Evolutionary conservation across 2,329 filamentous ascomycete genomes (phyloP).

Genomic region (Tympanopsis confertula): DNA sequence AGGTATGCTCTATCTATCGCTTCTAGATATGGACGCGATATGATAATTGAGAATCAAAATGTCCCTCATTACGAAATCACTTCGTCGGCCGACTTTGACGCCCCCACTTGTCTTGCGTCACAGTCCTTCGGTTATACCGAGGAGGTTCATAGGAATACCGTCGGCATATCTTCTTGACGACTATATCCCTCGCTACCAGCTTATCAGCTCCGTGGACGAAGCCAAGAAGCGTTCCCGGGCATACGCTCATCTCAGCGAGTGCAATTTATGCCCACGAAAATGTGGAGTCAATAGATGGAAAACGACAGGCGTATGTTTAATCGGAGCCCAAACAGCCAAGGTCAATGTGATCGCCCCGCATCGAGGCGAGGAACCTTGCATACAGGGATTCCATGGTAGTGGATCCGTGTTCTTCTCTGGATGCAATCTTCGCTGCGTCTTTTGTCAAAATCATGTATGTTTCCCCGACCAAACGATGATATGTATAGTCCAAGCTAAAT

Average conservation of each 20-base stretch:
- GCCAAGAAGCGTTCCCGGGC: constrained; percentile 63
- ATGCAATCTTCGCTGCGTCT: constrained; percentile 62
- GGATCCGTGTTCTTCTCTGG: constrained; percentile 75
- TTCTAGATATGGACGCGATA: no score
- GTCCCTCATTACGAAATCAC: no score
- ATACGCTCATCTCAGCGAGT: constrained; percentile 65
- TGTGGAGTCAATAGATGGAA: constrained; percentile 76
- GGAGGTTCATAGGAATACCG: constrained; percentile 37
- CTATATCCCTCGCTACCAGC: constrained; percentile 63
- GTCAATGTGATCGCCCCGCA: constrained; percentile 79
- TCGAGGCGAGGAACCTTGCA: constrained; percentile 51
- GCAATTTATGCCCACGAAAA: constrained; percentile 68
- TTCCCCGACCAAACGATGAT: constrained; percentile 4
- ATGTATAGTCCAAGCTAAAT: constrained; percentile 4
- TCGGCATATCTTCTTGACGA: constrained; percentile 62
- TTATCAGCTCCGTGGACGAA: constrained; percentile 55
- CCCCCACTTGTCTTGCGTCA: no score
- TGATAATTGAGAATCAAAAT: no score
- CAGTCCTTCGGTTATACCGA: no score
- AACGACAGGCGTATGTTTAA: constrained; percentile 66
- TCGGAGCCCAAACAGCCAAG: constrained; percentile 61
- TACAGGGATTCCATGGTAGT: constrained; percentile 71
- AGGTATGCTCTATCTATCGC: no score
- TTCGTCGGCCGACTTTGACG: no score
- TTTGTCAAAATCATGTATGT: constrained; percentile 13